A percentile compares a stretch with the other conserved stretches of the same genome.
phyloP scores from a whole-genome alignment of 768 basidiomycete species.

The Mycena crocata region DNA sequence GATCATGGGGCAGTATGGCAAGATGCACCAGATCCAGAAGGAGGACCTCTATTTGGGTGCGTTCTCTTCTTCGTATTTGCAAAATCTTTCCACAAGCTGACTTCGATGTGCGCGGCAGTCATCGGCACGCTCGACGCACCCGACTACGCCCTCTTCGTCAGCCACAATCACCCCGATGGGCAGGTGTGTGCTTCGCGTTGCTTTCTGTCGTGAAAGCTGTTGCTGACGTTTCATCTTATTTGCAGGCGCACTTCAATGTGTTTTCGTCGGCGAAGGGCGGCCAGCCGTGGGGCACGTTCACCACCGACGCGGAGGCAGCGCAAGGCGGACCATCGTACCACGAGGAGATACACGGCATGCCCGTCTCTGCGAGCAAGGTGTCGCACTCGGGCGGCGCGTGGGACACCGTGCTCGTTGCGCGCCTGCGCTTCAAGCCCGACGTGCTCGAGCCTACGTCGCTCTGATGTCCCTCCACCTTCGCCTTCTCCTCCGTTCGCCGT shows the following conservation, averaged over 20 bases:
- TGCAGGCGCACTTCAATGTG: constrained; percentile 65
- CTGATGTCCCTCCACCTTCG: constrained; percentile 22
- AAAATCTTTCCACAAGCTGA: not conserved
- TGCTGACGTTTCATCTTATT: not conserved
- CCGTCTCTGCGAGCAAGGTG: constrained; percentile 52
- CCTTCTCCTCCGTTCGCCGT: no score
- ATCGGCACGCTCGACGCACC: constrained; percentile 78
- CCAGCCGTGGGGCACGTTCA: constrained; percentile 70
- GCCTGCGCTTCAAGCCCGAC: constrained; percentile 63
- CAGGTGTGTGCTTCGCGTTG: constrained; percentile 36
- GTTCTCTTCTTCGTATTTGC: constrained; percentile 19
- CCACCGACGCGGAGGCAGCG: constrained; percentile 51
- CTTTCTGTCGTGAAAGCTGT: not conserved
- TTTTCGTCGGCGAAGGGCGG: constrained; percentile 54
- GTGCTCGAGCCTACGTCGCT: constrained; percentile 56
- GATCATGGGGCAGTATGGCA: constrained; percentile 68
- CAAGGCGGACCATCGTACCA: constrained; percentile 50
- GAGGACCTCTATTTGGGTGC: constrained; percentile 70
- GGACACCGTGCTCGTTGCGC: constrained; percentile 62
- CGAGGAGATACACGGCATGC: constrained; percentile 39
- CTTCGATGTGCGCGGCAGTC: constrained; percentile 46
- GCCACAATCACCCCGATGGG: constrained; percentile 65
- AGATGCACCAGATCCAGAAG: constrained; percentile 59
- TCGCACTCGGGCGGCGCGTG: constrained; percentile 50
- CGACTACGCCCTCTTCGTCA: constrained; percentile 82